phyloP scores from a whole-genome alignment of 306 rosid genomes.

The Citrullus mucosospermus region DNA sequence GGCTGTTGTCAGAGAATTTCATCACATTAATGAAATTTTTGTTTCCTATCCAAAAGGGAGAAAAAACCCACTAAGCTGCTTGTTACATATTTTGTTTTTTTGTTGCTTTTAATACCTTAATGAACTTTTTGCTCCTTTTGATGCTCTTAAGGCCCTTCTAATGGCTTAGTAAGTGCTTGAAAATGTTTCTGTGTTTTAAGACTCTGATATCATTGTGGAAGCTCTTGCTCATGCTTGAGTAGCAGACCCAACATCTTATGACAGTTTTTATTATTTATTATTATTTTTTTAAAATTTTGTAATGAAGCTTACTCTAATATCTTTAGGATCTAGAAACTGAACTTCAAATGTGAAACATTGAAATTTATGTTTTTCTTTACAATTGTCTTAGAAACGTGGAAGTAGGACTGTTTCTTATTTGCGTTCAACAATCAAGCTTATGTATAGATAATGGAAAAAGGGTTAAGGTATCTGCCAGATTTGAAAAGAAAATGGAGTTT shows the following conservation, averaged over 20 bases:
- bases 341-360: background rate
- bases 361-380: background rate
- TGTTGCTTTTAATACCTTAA: background rate
- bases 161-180: background rate
- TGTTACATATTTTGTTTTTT: background rate
- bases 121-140: background rate
- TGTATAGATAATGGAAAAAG: background rate
- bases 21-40: too few species aligned
- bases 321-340: background rate
- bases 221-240: background rate
- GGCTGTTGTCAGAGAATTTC: conserved; percentile 46
- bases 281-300: too few species aligned
- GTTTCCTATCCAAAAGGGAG: too few species aligned
- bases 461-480: background rate
- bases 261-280: too few species aligned
- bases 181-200: background rate
- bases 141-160: background rate
- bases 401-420: background rate
- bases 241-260: background rate
- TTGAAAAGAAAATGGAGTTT: background rate
- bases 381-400: background rate
- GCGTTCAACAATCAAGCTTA: background rate
- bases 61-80: background rate
- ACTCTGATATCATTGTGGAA: too few species aligned
- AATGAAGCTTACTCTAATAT: background rate